Evolutionary conservation across 306 rosid species (phyloP), one percentile per base, ranked within the genome.

Genomic region (Cajanus cajan): DNA sequence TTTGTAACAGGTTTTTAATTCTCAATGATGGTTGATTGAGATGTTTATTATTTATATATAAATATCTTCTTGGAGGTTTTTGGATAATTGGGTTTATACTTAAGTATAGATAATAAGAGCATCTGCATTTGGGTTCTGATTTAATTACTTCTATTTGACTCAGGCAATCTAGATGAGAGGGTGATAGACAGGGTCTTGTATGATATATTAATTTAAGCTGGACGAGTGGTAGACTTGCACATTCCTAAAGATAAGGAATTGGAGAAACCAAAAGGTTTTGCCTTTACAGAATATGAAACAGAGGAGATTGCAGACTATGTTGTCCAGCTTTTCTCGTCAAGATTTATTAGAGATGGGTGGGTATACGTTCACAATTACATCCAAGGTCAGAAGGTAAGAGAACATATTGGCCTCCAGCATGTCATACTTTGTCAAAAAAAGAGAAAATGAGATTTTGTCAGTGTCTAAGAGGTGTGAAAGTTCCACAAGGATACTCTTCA

Each of bases 81-180:
- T 40, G 39, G 57, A 64, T 74, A 16, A 34, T 36, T 39, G 61
- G 54, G 40, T 75, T 48, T 64, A 62, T 11, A 8, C 33, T 25
- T 19, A 66, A 45, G 51, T 61, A 36, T 73, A 33, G 4, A 16
- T 28, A 58, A 25, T 51, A 36, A 2, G 8, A 44, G 16, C 14
- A 50, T 58, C 9, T 18, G n/a, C 34, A 4, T 85, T 57, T 44
- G 40, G 67, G 31, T 70, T 50, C 55, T 81, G 59, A 62, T 79
- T 75, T 40, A 1, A 36, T 77, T 77, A 15, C 52, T 52, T 48
- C 11, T 71, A 41, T 69, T 77, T 76, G 64, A 37, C 22, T 28
- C 88, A 94, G 98, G 98, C 62, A 95, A 86, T 86, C 84, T 95
- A 82, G 98, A 95, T 76, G 98, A 95, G 89, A 88, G 91, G 86